Conservation (phyloP, 768 basidiomycete species). For the Rhizopogon salebrosus region DNA sequence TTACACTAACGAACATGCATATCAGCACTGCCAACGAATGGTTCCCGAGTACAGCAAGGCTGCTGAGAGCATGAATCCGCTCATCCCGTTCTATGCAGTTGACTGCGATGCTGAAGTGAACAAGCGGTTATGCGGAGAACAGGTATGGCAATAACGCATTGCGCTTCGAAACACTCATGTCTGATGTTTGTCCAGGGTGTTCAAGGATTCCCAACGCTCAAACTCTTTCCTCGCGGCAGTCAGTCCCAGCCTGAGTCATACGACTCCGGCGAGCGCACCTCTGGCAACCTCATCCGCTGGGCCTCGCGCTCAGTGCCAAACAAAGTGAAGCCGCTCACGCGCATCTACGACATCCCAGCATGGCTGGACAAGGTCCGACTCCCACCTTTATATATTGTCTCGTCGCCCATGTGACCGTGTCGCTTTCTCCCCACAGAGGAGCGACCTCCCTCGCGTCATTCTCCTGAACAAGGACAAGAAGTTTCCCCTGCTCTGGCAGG, state of each 20-base stretch:
- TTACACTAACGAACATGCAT: background rate
- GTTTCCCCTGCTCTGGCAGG: constrained; percentile 76
- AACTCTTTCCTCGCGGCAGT: constrained; percentile 80
- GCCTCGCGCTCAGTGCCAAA: constrained; percentile 72
- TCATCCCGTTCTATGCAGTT: constrained; percentile 88
- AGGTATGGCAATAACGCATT: constrained; percentile 34
- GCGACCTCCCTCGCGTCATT: constrained; percentile 50
- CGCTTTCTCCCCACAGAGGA: constrained; percentile 23
- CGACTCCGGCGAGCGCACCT: constrained; percentile 64
- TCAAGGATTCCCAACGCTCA: constrained; percentile 91
- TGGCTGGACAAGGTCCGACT: constrained; percentile 66
- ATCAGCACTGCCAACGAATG: constrained; percentile 79
- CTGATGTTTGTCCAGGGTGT: constrained; percentile 43
- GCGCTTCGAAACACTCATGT: background rate
- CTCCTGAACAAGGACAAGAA: constrained; percentile 73
- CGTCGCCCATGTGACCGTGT: background rate
- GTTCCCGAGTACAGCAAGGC: constrained; percentile 84
- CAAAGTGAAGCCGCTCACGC: constrained; percentile 55
- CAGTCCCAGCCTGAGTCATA: constrained; percentile 59
- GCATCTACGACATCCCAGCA: constrained; percentile 47
- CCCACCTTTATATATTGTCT: background rate
- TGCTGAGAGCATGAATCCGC: constrained; percentile 69
- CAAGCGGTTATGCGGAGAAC: constrained; percentile 76
- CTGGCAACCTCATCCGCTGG: constrained; percentile 70
- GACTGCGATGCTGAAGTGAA: constrained; percentile 86